These are phyloP conservation scores for Saccharomycopsis olivae DNA, from an alignment of 805 yeast species.

Conservation along the genomic window DNA sequence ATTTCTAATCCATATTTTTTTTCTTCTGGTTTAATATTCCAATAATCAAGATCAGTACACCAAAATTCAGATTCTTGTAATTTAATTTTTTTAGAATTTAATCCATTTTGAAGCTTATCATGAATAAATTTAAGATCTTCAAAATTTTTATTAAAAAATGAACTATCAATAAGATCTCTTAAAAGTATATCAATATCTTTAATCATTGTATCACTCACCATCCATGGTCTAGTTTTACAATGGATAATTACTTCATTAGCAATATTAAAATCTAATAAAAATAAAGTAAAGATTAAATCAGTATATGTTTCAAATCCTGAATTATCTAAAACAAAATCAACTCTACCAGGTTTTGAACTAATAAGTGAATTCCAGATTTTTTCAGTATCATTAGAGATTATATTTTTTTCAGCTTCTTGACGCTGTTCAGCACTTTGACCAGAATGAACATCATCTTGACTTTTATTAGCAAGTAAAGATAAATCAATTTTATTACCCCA, in stretches of 20 bases:
- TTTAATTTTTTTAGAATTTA: slow-evolving; percentile 35
- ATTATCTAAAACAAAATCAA: slow-evolving; percentile 84
- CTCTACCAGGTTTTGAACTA: slow-evolving; percentile 26
- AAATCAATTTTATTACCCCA: slow-evolving; percentile 99
- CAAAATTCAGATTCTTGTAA: slow-evolving; percentile 66
- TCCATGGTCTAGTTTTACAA: slow-evolving; percentile 90
- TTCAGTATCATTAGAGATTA: slow-evolving; percentile 65
- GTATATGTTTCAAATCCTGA: slow-evolving; percentile 93
- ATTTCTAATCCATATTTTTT: slow-evolving; percentile 45
- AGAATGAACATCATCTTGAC: slow-evolving; percentile 79
- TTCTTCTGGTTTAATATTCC: slow-evolving; percentile 50
- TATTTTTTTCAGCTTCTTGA: slow-evolving; percentile 67
- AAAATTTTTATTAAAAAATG: slow-evolving; percentile 34
- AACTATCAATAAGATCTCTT: slow-evolving; percentile 40
- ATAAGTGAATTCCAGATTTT: slow-evolving; percentile 48
- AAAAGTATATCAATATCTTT: slow-evolving; percentile 60
- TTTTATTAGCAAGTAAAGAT: slow-evolving; percentile 80
- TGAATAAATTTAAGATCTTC: slow-evolving; percentile 37
- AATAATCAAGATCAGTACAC: slow-evolving; percentile 72
- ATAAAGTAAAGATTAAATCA: slow-evolving; percentile 58
- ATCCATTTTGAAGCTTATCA: slow-evolving; percentile 33
- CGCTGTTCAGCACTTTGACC: slow-evolving; percentile 87
- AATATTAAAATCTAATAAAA: slow-evolving; percentile 61
- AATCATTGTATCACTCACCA: slow-evolving; percentile 91
- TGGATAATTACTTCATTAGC: slow-evolving; percentile 62